phyloP scores from a whole-genome alignment of 768 basidiomycete species.

The Amanita phalloides region DNA sequence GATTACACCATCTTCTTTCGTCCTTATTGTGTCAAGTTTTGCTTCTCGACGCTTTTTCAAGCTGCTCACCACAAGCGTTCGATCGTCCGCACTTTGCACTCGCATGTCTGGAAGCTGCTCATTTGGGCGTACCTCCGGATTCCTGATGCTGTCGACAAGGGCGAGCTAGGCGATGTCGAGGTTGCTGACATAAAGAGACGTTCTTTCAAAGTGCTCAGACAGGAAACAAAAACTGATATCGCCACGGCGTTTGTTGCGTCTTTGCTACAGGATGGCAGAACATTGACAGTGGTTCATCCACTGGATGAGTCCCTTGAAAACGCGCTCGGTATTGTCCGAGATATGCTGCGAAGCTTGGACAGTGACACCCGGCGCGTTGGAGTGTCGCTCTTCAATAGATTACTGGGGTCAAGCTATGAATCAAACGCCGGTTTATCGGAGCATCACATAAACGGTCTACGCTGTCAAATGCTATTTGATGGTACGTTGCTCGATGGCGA shows the following conservation, averaged over 20 bases:
- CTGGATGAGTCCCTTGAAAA: constrained; percentile 1
- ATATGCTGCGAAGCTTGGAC: constrained; percentile 6
- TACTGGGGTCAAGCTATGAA: neutral
- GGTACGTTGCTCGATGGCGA: constrained; percentile 7
- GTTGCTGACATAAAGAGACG: constrained; percentile 13
- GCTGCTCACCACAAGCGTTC: constrained; percentile 22
- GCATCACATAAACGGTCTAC: neutral
- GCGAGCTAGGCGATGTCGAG: constrained; percentile 7
- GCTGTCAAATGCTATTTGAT: constrained; percentile 5
- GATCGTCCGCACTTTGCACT: constrained; percentile 25
- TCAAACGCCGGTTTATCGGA: neutral
- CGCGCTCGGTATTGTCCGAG: constrained; percentile 6
- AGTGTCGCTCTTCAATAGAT: constrained; percentile 1
- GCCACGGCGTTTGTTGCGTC: constrained; percentile 28
- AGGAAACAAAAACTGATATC: constrained; percentile 35
- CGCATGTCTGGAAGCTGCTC: constrained; percentile 41
- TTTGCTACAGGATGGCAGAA: constrained; percentile 20
- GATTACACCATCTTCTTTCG: constrained; percentile 33
- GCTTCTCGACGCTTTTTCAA: constrained; percentile 22
- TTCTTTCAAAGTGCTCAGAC: constrained; percentile 31
- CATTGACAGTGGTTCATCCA: neutral
- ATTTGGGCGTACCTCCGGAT: constrained; percentile 45
- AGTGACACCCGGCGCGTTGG: constrained; percentile 2
- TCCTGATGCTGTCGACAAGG: constrained; percentile 12
- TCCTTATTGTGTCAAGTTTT: constrained; percentile 23